Percentiles rank a stretch among this genome's conserved stretches.
Evolutionary conservation across 1,284 basidiomycete species (phyloP).

Genomic region (Xerocomus subilludens): DNA sequence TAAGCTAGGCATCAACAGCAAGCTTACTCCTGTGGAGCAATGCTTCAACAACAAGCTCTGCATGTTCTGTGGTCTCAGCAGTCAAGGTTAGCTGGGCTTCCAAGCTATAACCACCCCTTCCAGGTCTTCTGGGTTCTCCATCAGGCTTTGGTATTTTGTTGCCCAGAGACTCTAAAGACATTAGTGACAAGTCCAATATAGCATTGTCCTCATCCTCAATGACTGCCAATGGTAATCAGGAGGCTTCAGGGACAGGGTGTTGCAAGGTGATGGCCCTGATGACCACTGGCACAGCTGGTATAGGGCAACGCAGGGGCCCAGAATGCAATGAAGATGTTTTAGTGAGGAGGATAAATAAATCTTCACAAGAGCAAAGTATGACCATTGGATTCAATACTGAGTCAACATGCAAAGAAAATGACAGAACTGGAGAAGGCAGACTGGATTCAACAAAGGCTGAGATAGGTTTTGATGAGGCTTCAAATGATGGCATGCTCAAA

Average conservation of each 20-base stretch:
- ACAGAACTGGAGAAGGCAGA: background rate
- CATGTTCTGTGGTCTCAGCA: too few relatives aligned
- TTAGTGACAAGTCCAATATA: conserved; percentile 11
- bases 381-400: background rate
- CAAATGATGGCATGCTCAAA: background rate
- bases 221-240: background rate
- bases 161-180: background rate
- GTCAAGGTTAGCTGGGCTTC: conserved; percentile 15
- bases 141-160: conserved; percentile 31
- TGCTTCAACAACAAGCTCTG: too few relatives aligned
- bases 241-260: too few relatives aligned
- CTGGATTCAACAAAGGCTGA: background rate
- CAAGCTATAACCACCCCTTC: conserved; percentile 33
- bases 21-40: too few relatives aligned
- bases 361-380: background rate
- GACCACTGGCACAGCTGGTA: background rate
- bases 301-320: background rate
- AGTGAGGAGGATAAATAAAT: background rate
- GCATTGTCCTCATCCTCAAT: background rate
- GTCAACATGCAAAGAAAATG: background rate
- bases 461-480: background rate
- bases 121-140: conserved; percentile 19
- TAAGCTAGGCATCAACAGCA: too few relatives aligned
- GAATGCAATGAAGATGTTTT: background rate
- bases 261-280: background rate